These are phyloP conservation scores for Psilocybe tampanensis DNA, from an alignment of 768 basidiomycete genomes.

Conservation along the genomic window DNA sequence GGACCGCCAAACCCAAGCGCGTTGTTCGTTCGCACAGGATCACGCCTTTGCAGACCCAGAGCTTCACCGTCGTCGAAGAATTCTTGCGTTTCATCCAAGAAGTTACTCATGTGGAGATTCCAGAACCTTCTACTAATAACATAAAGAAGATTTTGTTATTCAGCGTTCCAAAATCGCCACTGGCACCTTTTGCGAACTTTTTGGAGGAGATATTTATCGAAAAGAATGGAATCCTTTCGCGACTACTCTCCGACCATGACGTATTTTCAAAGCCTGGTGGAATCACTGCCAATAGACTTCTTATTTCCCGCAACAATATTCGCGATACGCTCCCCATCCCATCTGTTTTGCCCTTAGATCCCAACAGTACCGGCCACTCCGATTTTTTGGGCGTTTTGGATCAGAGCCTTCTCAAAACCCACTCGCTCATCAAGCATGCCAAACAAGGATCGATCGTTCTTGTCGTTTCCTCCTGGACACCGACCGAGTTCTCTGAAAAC, in stretches of 20 bases:
- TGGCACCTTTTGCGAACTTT: slow-evolving; percentile 56
- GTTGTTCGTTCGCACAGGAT: slow-evolving; percentile 58
- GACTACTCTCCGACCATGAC: slow-evolving; percentile 72
- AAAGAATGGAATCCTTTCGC: slow-evolving; percentile 52
- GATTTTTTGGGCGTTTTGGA: slow-evolving; percentile 82
- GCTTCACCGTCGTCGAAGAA: slow-evolving; percentile 46
- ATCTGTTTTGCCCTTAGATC: slow-evolving; percentile 57
- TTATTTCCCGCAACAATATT: slow-evolving; percentile 54
- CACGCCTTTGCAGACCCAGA: slow-evolving; percentile 56
- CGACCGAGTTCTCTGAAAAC: slow-evolving; percentile 72
- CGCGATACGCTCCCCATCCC: slow-evolving; percentile 53
- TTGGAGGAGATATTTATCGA: slow-evolving; percentile 62
- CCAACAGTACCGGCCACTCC: slow-evolving; percentile 44
- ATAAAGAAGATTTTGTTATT: slow-evolving; percentile 69
- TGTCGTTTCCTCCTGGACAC: slow-evolving; percentile 73
- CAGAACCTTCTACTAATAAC: slow-evolving; percentile 39
- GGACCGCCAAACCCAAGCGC: slow-evolving; percentile 38
- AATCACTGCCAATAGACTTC: slow-evolving; percentile 65
- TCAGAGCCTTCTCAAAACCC: slow-evolving; percentile 74
- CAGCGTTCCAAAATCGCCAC: slow-evolving; percentile 56
- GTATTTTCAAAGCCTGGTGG: slow-evolving; percentile 75
- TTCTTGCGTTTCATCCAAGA: slow-evolving; percentile 46
- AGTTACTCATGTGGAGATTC: slow-evolving; percentile 30
- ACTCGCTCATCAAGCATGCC: slow-evolving; percentile 69
- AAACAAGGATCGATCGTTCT: slow-evolving; percentile 72